Base-by-base conservation (phyloP, 2,329 filamentous ascomycete genomes). In the Calonectria pauciramosa region DNA sequence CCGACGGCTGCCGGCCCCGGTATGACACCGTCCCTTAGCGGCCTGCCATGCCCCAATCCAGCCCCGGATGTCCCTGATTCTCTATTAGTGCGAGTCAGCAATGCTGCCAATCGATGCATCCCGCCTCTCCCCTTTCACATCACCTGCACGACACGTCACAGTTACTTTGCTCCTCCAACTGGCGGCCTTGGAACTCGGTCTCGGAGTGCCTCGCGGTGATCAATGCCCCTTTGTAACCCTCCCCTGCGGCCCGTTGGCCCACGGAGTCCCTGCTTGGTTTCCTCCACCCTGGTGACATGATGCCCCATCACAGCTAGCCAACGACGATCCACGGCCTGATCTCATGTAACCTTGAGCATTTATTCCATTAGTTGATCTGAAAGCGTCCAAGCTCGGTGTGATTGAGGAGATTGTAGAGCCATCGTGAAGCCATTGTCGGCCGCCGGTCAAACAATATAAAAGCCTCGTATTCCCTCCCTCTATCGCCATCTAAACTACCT, bases 121-220 rank as follows among this genome's bases (percentile, higher is more conserved):
- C 77, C 79, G 69, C 76, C 34, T 69, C 54, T 63, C 68, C 80
- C 76, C 68, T 44, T 36, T 71, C 60, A 66, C 68, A 44, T 77
- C 76, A 80, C 79, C 79, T 80, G 79, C 79, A 81, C 59, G 77
- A 72, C 60, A 68, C 69, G 80, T 81, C 79, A 80, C 79, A 77
- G 72, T 68, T 32, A 14, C 73, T 64, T 49, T 36, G 54, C n/a
- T 47, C 64, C 59, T 56, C 49, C 68, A 59, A 69, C 44, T 9
- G 28, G 28, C 68, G 70, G 60, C 44, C 69, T 72, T 65, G 68
- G 70, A 68, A 59, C 73, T 75, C 65, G 71, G 26, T 26, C 41
- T 49, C 23, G 36, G 26, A 30, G 41, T 65, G 76, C 63, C 30
- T 71, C 71, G 69, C 63, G 71, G 59, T 71, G 51, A 74, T 74